Percentiles rank a stretch among this genome's conserved stretches.
phyloP scores from a whole-genome alignment of 2,329 filamentous ascomycete species.

The Diaporthe aspalathi region DNA sequence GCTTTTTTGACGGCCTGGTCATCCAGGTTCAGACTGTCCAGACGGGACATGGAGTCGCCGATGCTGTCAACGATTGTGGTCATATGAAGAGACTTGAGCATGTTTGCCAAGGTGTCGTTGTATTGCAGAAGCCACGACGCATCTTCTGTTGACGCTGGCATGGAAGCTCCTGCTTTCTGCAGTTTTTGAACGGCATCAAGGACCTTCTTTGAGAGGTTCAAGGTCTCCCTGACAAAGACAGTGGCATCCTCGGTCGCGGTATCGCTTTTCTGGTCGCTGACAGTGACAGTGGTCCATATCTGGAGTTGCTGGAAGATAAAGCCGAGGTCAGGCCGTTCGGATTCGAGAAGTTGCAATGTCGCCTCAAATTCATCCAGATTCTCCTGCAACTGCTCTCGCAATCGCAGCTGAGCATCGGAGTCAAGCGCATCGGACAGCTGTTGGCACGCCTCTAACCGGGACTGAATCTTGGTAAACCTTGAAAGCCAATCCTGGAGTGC shows the following conservation, averaged over 20 bases:
- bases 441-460: conserved; percentile 55
- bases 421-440: conserved; percentile 64
- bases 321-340: conserved; percentile 66
- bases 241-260: conserved; percentile 46
- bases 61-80: conserved; percentile 62
- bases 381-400: conserved; percentile 50
- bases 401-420: conserved; percentile 50
- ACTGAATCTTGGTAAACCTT: conserved; percentile 57
- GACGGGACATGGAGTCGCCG: conserved; percentile 50
- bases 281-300: conserved; percentile 66
- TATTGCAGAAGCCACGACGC: conserved; percentile 71
- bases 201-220: conserved; percentile 77
- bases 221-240: conserved; percentile 67
- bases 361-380: conserved; percentile 52
- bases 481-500: conserved; percentile 63
- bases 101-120: conserved; percentile 62
- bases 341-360: conserved; percentile 57
- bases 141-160: conserved; percentile 71
- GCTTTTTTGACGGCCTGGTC: conserved; percentile 54
- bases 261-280: conserved; percentile 37
- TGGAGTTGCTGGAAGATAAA: conserved; percentile 75
- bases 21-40: conserved; percentile 52
- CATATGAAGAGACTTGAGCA: conserved; percentile 70
- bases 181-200: conserved; percentile 84
- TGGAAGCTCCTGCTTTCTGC: conserved; percentile 63